Evolutionary conservation across 2,329 filamentous ascomycete species (phyloP).

Genomic region (Calcarisporium arbuscula): DNA sequence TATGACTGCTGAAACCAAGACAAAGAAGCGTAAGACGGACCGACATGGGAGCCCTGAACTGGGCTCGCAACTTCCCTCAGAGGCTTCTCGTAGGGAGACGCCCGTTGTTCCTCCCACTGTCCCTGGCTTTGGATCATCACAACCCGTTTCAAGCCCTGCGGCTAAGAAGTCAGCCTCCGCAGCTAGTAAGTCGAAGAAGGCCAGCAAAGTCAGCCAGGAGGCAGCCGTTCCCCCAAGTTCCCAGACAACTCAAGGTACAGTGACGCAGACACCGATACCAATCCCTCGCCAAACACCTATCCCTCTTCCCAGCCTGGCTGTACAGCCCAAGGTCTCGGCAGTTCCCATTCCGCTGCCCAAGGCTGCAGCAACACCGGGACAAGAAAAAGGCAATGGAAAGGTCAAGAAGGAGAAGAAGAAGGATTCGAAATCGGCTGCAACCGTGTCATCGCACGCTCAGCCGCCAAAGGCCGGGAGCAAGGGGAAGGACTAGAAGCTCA

Average conservation of each 20-base stretch:
- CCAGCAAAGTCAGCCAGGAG: conserved; percentile 18
- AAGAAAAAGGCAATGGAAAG: conserved; percentile 21
- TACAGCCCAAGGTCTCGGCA: conserved; percentile 18
- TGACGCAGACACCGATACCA: conserved; percentile 22
- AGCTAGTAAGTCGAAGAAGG: conserved; percentile 23
- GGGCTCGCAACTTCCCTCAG: conserved; percentile 22
- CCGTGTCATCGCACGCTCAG: too few species aligned
- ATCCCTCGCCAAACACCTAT: conserved; percentile 22
- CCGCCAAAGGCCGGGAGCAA: conserved; percentile 13
- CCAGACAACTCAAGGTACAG: conserved; percentile 8
- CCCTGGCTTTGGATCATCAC: too few species aligned
- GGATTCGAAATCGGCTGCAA: conserved; percentile 13
- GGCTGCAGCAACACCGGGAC: conserved; percentile 13
- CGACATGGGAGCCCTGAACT: conserved; percentile 27
- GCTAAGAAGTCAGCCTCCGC: too few species aligned
- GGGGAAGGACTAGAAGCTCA: conserved; percentile 10
- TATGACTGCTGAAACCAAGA: conserved; percentile 31
- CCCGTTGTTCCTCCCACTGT: conserved; percentile 25
- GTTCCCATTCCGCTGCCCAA: conserved; percentile 14
- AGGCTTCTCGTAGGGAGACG: conserved; percentile 24
- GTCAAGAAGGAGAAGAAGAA: conserved; percentile 23
- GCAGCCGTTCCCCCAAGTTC: conserved; percentile 11
- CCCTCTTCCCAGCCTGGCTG: conserved; percentile 27
- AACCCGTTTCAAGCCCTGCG: too few species aligned
- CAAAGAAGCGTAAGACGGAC: conserved; percentile 32